phyloP scores from a whole-genome alignment of 106 monocot genomes.

The Acorus gramineus region DNA sequence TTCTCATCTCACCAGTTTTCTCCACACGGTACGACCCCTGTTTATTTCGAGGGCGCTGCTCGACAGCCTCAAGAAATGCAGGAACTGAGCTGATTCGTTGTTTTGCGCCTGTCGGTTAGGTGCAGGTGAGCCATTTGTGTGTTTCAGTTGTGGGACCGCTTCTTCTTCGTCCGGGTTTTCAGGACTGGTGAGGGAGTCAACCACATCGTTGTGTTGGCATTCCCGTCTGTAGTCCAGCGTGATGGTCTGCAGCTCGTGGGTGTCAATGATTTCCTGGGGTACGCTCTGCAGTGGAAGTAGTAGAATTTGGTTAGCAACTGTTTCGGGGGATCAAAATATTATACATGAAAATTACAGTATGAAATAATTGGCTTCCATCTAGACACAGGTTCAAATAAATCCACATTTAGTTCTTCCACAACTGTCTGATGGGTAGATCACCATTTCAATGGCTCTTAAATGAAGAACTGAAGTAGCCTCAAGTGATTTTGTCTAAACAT shows the following conservation, averaged over 20 bases:
- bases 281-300: conserved; percentile 56
- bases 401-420: no score
- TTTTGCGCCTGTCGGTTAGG: conserved; percentile 13
- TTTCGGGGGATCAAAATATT: neutral
- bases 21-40: conserved; percentile 80
- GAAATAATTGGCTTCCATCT: no score
- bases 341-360: neutral
- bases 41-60: conserved; percentile 71
- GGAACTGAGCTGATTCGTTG: conserved; percentile 22
- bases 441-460: no score
- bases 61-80: conserved; percentile 73
- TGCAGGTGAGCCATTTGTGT: conserved; percentile 26
- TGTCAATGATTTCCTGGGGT: conserved; percentile 92
- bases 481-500: no score
- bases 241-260: conserved; percentile 88
- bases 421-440: no score
- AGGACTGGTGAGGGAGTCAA: conserved; percentile 83
- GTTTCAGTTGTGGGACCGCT: neutral
- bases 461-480: no score
- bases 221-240: conserved; percentile 91
- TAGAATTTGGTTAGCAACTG: neutral
- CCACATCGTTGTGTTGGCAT: conserved; percentile 85
- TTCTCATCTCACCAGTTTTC: conserved; percentile 44
- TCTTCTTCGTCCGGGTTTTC: conserved; percentile 24
- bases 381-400: no score